These are phyloP conservation scores for Backusella morwellensis DNA, from an alignment of 192 early-diverging fungal species.

Conservation along the genomic window DNA sequence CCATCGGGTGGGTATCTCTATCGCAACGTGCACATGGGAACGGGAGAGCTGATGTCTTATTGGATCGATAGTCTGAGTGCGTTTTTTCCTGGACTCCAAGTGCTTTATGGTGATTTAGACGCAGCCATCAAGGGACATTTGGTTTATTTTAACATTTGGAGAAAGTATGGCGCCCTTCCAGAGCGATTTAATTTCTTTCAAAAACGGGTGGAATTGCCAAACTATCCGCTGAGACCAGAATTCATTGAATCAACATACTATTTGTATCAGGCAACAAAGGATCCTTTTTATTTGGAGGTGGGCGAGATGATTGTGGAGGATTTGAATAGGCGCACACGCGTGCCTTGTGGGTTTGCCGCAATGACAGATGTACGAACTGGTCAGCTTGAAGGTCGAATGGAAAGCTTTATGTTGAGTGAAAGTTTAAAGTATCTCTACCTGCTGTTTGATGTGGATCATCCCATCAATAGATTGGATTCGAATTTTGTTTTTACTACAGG, in stretches of 20 bases:
- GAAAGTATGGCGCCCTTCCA: constrained; percentile 78
- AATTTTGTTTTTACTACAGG: constrained; percentile 91
- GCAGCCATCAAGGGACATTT: constrained; percentile 80
- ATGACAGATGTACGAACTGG: constrained; percentile 63
- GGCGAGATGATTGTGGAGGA: constrained; percentile 87
- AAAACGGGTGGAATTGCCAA: constrained; percentile 58
- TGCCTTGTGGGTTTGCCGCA: constrained; percentile 79
- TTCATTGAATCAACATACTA: constrained; percentile 96
- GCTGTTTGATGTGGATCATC: constrained; percentile 74
- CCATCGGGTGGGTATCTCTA: constrained; percentile 71
- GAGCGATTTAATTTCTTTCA: constrained; percentile 82
- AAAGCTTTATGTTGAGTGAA: constrained; percentile 92
- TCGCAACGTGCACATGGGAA: constrained; percentile 82
- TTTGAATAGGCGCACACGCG: constrained; percentile 64
- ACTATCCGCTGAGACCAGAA: constrained; percentile 91
- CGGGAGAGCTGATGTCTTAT: constrained; percentile 58
- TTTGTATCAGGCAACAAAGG: constrained; percentile 84
- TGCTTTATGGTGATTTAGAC: constrained; percentile 82
- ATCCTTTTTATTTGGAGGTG: constrained; percentile 88
- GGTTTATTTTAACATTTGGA: constrained; percentile 87
- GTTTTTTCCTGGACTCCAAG: constrained; percentile 91
- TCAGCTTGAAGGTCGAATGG: constrained; percentile 83
- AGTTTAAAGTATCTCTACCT: constrained; percentile 95
- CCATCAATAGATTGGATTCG: constrained; percentile 65
- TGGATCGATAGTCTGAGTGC: constrained; percentile 94